These are phyloP conservation scores for Mycena maculata DNA, from an alignment of 768 basidiomycete species.

Conservation along the genomic window DNA sequence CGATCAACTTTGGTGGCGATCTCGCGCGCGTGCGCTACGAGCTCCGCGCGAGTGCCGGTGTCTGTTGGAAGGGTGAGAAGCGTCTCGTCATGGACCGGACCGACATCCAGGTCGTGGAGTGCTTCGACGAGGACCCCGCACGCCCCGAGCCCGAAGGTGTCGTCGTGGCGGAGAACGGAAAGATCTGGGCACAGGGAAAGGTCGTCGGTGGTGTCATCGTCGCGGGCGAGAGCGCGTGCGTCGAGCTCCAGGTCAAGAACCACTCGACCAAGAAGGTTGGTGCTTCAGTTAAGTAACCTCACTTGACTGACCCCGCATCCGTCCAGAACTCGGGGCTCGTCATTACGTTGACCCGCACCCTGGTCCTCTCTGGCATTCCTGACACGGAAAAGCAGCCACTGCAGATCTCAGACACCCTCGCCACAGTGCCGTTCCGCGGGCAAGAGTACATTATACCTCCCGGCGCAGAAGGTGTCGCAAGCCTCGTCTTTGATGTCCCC, in stretches of 20 bases:
- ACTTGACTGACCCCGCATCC: conserved; percentile 16
- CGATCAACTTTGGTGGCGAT: conserved; percentile 76
- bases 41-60: conserved; percentile 76
- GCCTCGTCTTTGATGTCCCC: conserved; percentile 85
- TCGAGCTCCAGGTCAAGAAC: conserved; percentile 86
- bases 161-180: conserved; percentile 81
- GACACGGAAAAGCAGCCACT: conserved; percentile 59
- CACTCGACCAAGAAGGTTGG: conserved; percentile 82
- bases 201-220: conserved; percentile 72
- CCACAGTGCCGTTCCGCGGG: conserved; percentile 77
- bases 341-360: conserved; percentile 67
- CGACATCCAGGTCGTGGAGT: conserved; percentile 75
- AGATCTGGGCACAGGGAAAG: conserved; percentile 79
- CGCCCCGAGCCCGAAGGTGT: conserved; percentile 65
- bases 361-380: conserved; percentile 63
- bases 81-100: conserved; percentile 72
- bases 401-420: conserved; percentile 74
- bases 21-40: conserved; percentile 80
- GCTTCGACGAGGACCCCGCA: conserved; percentile 52
- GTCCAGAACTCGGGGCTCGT: conserved; percentile 75
- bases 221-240: conserved; percentile 75
- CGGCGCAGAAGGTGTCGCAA: conserved; percentile 82
- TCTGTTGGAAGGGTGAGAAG: conserved; percentile 81
- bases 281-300: conserved; percentile 24
- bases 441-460: conserved; percentile 80